A percentile compares a stretch with the other conserved stretches of the same genome.
Evolutionary conservation across 148 eudicot species (phyloP).

Genomic region (Silene latifolia): DNA sequence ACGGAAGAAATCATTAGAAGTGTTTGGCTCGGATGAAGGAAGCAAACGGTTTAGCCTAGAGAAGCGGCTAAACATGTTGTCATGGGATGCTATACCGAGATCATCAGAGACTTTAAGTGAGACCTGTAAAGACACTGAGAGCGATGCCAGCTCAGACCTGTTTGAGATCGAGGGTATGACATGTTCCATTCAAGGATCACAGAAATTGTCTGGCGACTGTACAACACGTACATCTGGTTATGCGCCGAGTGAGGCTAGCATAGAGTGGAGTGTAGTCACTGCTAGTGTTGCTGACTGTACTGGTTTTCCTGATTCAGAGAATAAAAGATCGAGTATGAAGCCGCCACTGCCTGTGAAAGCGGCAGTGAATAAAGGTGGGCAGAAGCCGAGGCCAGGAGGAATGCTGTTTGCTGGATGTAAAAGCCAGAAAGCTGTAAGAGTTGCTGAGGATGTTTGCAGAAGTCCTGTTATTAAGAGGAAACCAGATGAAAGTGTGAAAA

Average conservation of each 20-base stretch:
- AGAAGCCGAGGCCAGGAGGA: slow-evolving; percentile 30
- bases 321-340: slow-evolving; percentile 12
- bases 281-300: slow-evolving; percentile 76
- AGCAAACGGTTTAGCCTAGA: slow-evolving; percentile 31
- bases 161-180: slow-evolving; percentile 65
- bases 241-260: slow-evolving; percentile 90
- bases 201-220: not conserved
- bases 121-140: slow-evolving; percentile 35
- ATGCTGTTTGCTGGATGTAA: slow-evolving; percentile 61
- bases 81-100: slow-evolving; percentile 15
- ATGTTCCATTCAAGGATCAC: slow-evolving; percentile 25
- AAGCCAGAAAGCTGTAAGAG: slow-evolving; percentile 64
- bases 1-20: slow-evolving; percentile 39
- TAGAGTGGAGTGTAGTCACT: slow-evolving; percentile 83
- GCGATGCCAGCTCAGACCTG: slow-evolving; percentile 67
- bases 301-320: slow-evolving; percentile 41
- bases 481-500: slow-evolving; percentile 22
- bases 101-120: slow-evolving; percentile 15
- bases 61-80: slow-evolving; percentile 31
- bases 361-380: slow-evolving; percentile 9
- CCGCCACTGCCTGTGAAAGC: slow-evolving; percentile 1
- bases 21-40: slow-evolving; percentile 35
- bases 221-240: slow-evolving; percentile 37
- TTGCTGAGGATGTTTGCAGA: slow-evolving; percentile 39
- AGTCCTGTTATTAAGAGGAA: slow-evolving; percentile 9